phyloP scores from a whole-genome alignment of 1,139 yeast genomes.

The Spencermartinsiella ligniputridi region DNA sequence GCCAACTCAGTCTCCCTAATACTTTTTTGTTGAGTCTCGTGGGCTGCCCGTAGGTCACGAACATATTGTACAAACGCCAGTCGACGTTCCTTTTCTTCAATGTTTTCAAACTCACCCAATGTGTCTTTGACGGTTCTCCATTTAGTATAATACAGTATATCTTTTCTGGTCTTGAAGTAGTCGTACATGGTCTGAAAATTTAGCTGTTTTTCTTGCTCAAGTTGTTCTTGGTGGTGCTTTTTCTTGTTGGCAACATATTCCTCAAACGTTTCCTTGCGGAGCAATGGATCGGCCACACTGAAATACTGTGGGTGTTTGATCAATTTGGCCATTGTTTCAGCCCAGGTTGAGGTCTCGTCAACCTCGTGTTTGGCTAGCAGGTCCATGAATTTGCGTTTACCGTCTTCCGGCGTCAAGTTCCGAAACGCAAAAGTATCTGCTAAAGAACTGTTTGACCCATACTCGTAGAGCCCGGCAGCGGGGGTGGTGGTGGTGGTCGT shows the following conservation, averaged over 20 bases:
- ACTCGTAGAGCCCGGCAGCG: background rate
- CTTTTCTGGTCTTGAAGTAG: conserved; percentile 42
- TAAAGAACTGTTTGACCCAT: background rate
- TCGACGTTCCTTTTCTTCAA: conserved; percentile 18
- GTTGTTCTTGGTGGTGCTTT: conserved; percentile 44
- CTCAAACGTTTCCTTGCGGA: conserved; percentile 61
- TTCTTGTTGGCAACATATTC: conserved; percentile 49
- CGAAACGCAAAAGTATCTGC: background rate
- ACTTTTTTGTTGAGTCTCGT: conserved; percentile 31
- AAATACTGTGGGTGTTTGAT: conserved; percentile 64
- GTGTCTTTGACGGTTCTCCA: conserved; percentile 57
- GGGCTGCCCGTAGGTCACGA: conserved; percentile 38
- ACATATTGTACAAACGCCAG: conserved; percentile 51
- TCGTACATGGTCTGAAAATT: conserved; percentile 50
- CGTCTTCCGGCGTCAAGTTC: conserved; percentile 7
- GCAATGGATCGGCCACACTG: conserved; percentile 57
- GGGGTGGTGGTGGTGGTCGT: background rate
- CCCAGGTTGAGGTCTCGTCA: conserved; percentile 75
- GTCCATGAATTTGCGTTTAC: conserved; percentile 40
- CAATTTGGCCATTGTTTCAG: conserved; percentile 56
- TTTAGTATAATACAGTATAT: conserved; percentile 54
- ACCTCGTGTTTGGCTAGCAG: conserved; percentile 53
- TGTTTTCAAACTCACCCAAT: conserved; percentile 48
- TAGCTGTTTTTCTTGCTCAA: conserved; percentile 47
- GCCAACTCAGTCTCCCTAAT: conserved; percentile 20